A percentile compares a stretch with the other conserved stretches of the same genome.
Evolutionary conservation across 768 basidiomycete species (phyloP).

Genomic region (Vishniacozyma victoriae): DNA sequence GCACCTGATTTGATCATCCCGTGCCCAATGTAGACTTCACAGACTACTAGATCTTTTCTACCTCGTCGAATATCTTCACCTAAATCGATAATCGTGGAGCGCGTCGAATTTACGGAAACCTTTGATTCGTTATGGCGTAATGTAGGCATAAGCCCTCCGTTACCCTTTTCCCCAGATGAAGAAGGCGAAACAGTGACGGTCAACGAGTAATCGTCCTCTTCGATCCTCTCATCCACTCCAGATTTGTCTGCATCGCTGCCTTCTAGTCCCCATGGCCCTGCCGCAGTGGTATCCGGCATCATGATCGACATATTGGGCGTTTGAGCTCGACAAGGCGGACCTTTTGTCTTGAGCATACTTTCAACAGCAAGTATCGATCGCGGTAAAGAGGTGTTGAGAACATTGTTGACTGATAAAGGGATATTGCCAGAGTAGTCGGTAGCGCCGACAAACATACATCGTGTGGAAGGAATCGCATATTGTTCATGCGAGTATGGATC

Average conservation of each 20-base stretch:
- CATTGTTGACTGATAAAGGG: constrained; percentile 74
- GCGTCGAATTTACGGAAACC: constrained; percentile 46
- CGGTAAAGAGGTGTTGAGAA: constrained; percentile 73
- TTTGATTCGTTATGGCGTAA: constrained; percentile 42
- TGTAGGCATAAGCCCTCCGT: constrained; percentile 22
- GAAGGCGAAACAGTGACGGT: constrained; percentile 30
- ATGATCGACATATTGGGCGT: constrained; percentile 58
- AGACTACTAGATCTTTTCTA: constrained; percentile 65
- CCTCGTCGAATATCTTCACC: constrained; percentile 41
- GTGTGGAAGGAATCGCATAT: constrained; percentile 86
- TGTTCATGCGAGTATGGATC: constrained; percentile 93
- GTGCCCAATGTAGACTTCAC: constrained; percentile 51
- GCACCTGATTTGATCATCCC: constrained; percentile 46
- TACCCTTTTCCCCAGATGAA: not conserved
- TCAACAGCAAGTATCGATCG: constrained; percentile 69
- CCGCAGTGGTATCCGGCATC: constrained; percentile 19
- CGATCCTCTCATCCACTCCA: constrained; percentile 26
- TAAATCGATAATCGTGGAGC: constrained; percentile 49
- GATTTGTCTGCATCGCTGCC: constrained; percentile 24
- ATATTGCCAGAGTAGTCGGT: constrained; percentile 82
- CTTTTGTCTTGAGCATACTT: constrained; percentile 60
- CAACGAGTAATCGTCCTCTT: constrained; percentile 27
- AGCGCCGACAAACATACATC: constrained; percentile 75
- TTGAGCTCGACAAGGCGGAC: constrained; percentile 63
- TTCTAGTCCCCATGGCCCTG: constrained; percentile 36